These are phyloP conservation scores for Cornus florida DNA, from an alignment of 148 eudicot species.

Conservation along the genomic window DNA sequence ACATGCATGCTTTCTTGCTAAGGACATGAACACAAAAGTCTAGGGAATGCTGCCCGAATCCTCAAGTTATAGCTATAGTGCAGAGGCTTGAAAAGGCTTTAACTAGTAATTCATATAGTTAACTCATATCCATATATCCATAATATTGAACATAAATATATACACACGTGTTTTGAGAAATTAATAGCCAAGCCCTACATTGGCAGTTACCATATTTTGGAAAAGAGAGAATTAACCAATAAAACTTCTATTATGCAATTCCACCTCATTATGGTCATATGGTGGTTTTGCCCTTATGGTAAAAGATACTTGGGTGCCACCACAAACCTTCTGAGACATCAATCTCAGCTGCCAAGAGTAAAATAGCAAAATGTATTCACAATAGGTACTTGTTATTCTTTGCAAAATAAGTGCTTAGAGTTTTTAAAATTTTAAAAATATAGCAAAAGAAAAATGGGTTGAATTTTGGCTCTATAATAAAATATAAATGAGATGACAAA, in stretches of 20 bases:
- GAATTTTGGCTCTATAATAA: neutral
- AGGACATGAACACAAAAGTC: neutral
- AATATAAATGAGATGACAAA: neutral
- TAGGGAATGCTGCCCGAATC: neutral
- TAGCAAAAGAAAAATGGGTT: neutral
- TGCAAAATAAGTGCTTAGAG: too few species aligned
- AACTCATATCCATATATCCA: neutral
- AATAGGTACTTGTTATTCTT: neutral
- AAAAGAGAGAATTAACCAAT: too few species aligned
- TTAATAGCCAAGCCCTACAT: neutral
- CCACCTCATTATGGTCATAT: neutral
- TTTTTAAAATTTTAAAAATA: too few species aligned
- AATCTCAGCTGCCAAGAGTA: neutral
- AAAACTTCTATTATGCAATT: neutral
- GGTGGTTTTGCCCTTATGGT: neutral
- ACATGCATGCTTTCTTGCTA: slow-evolving; percentile 7
- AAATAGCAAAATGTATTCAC: neutral
- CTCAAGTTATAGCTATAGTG: neutral
- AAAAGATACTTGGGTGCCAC: neutral
- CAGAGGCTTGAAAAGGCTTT: too few species aligned
- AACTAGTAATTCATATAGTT: too few species aligned
- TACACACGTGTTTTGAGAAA: neutral
- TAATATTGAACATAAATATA: neutral
- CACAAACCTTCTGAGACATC: neutral
- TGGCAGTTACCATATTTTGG: neutral